Conservation (phyloP, 306 rosid species). For the Corylus heterophylla region DNA sequence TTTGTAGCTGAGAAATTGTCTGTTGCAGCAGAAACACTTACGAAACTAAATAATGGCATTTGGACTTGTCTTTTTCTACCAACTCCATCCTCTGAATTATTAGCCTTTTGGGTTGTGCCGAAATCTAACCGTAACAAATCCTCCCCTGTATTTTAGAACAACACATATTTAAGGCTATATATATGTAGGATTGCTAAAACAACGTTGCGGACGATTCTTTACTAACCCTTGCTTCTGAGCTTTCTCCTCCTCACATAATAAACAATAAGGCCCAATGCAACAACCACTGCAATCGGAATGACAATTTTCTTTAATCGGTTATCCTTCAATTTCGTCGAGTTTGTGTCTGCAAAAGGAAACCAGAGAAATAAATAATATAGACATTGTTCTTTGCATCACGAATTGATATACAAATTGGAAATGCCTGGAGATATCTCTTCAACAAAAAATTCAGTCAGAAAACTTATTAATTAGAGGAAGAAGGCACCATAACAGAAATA, state of each 20-base stretch:
- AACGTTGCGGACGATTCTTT: not conserved
- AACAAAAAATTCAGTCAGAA: not conserved
- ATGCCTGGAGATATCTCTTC: not conserved
- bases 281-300: not conserved
- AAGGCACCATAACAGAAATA: not conserved
- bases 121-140: constrained; percentile 34
- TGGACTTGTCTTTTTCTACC: constrained; percentile 26
- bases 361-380: not conserved
- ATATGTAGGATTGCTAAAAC: not conserved
- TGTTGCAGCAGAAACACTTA: constrained; percentile 46
- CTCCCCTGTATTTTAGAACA: constrained; percentile 23
- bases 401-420: not conserved
- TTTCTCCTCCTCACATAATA: constrained; percentile 16
- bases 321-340: not conserved
- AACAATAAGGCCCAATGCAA: not conserved
- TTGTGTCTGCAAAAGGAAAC: not conserved
- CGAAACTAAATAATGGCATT: constrained; percentile 14
- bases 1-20: constrained; percentile 37
- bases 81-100: not conserved
- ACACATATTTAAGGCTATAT: not conserved
- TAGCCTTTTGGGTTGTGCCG: constrained; percentile 25
- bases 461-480: not conserved
- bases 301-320: not conserved
- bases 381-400: not conserved
- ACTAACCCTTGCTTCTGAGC: constrained; percentile 20